Conservation (phyloP, 305 asterid genomes). For the Fraxinus sp. region DNA sequence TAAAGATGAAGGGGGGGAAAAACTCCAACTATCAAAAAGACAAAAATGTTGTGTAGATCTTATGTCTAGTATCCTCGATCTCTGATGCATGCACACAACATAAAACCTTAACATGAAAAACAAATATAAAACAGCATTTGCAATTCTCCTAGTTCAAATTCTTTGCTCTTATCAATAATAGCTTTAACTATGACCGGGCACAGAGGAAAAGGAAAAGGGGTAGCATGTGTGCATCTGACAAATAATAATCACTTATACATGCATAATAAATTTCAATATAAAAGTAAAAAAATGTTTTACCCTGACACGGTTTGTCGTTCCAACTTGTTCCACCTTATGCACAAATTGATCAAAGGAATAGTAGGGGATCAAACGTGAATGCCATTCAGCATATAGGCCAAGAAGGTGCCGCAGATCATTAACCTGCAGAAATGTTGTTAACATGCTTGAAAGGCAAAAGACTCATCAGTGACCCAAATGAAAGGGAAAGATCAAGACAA, state of each 20-base stretch:
- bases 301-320: conserved; percentile 68
- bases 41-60: neutral
- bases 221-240: neutral
- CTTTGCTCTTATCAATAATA: neutral
- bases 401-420: conserved; percentile 72
- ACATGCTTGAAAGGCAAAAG: neutral
- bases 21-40: neutral
- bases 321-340: conserved; percentile 82
- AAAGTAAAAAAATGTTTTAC: conserved; percentile 34
- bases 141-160: neutral
- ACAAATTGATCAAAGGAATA: conserved; percentile 73
- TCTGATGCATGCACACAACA: neutral
- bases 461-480: neutral
- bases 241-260: neutral
- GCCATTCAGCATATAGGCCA: conserved; percentile 82
- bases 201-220: neutral
- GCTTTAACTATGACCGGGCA: neutral
- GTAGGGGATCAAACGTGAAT: conserved; percentile 72
- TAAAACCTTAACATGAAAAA: neutral
- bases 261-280: neutral
- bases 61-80: neutral
- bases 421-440: conserved; percentile 43
- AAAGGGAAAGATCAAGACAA: neutral
- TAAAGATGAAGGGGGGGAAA: neutral
- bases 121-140: neutral